Base-by-base conservation (phyloP, 495 filamentous ascomycete genomes). In the Pyronema domesticum region DNA sequence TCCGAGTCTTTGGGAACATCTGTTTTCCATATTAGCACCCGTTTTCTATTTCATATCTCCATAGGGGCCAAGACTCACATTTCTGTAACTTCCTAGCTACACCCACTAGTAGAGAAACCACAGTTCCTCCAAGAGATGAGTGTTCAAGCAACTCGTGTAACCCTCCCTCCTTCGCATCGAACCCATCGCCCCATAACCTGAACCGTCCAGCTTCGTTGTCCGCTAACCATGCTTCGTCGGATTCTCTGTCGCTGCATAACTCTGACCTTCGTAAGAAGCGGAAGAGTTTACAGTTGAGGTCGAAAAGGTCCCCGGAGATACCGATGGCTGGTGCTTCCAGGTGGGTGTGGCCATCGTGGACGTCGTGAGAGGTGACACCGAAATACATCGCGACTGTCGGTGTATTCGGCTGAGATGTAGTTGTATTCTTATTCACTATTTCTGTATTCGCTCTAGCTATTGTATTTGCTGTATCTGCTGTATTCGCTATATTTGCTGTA, bases 151-250 rank as follows among this genome's bases (percentile, higher is more conserved):
- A 19, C 18, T 43, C 46, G 37, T 56, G 46, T 6, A 56, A 23
- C 15, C 42, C 36, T 15, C 55, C 55, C 40, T 51, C 55, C 35
- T 17, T 15, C 7, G 45, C 55, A 19, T 45, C 46, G 18, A 56
- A 56, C 2, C 55, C 55, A 45, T 51, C 46, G 5, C 48, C 55
- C 55, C 55, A 57, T 15, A 57, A 11, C 15, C 39, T 43, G 0
- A 57, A 47, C 19, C 48, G 18, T 14, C 55, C 55, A n/a, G 23
- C 45, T 49, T 57, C 55, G 13, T 53, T 51, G 45, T 53, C 23
- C 23, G 47, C 47, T 13, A 50, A 34, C 13, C 34, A 50, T 17
- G 19, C 47, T 36, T 50, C 47, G 11, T 50, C 47, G 10, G 47
- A 50, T 11, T 50, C 47, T 11, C 2, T 8, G 30, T 50, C 47